Percentiles rank a stretch among this genome's conserved stretches.
phyloP scores from a whole-genome alignment of 495 filamentous ascomycete genomes.

The Penicillium crystallinum region DNA sequence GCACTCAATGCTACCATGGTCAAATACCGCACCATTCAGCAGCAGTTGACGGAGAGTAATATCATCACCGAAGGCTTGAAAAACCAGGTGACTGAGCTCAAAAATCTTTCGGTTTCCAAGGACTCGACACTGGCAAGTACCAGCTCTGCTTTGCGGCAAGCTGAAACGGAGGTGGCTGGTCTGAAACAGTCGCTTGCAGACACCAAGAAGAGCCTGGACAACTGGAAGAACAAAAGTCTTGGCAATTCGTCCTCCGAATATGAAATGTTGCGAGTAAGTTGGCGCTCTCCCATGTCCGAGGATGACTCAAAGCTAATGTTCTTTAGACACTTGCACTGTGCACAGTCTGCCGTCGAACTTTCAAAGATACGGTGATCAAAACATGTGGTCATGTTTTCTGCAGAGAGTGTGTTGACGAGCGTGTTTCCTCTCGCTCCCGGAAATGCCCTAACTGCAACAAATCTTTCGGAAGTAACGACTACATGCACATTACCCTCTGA shows the following conservation, averaged over 20 bases:
- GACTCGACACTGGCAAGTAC: constrained; percentile 54
- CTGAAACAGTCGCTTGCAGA: constrained; percentile 67
- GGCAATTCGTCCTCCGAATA: constrained; percentile 77
- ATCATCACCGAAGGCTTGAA: constrained; percentile 68
- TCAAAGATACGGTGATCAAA: constrained; percentile 89
- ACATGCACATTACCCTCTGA: constrained; percentile 61
- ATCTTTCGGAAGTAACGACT: constrained; percentile 83
- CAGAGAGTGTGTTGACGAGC: constrained; percentile 79
- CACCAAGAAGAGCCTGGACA: constrained; percentile 69
- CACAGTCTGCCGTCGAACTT: constrained; percentile 80
- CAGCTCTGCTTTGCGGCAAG: constrained; percentile 57
- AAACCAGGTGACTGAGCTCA: constrained; percentile 70
- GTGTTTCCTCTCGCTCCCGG: constrained; percentile 77
- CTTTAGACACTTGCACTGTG: constrained; percentile 78
- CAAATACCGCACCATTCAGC: constrained; percentile 68
- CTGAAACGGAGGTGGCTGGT: constrained; percentile 69
- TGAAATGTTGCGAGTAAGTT: constrained; percentile 75
- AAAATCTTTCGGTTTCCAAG: constrained; percentile 64
- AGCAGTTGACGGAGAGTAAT: constrained; percentile 59
- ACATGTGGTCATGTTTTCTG: constrained; percentile 98
- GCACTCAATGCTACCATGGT: constrained; percentile 58
- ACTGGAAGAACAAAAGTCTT: constrained; percentile 73
- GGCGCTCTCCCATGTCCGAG: background rate
- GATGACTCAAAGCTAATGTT: constrained; percentile 14
- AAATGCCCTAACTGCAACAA: constrained; percentile 93